These are phyloP conservation scores for Saccharomycopsis selenospora DNA, from an alignment of 805 yeast genomes.

Conservation along the genomic window DNA sequence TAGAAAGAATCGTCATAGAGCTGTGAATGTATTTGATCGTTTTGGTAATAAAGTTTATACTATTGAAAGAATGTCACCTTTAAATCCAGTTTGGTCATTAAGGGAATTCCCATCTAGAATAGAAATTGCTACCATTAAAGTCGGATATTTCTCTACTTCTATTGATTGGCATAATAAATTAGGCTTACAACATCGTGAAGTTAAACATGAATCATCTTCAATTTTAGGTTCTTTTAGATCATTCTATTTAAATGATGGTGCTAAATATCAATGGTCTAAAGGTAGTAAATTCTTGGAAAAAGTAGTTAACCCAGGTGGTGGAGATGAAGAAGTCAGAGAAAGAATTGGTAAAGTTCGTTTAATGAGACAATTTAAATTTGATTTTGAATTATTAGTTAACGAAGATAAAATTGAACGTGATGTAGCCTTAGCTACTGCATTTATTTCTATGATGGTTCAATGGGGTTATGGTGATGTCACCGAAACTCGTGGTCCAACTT, in stretches of 20 bases:
- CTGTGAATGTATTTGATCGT: slow-evolving; percentile 43
- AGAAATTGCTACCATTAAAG: slow-evolving; percentile 45
- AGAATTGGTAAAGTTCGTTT: slow-evolving; percentile 49
- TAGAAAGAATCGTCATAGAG: slow-evolving; percentile 36
- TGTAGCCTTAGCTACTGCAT: slow-evolving; percentile 52
- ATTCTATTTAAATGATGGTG: slow-evolving; percentile 47
- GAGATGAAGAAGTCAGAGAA: slow-evolving; percentile 46
- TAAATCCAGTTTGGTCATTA: slow-evolving; percentile 48
- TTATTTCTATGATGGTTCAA: slow-evolving; percentile 57
- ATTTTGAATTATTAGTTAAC: slow-evolving; percentile 51
- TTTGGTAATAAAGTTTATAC: slow-evolving; percentile 38
- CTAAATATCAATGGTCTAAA: slow-evolving; percentile 49
- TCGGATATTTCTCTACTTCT: slow-evolving; percentile 39
- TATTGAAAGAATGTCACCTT: slow-evolving; percentile 43
- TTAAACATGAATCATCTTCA: slow-evolving; percentile 32
- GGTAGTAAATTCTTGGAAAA: slow-evolving; percentile 45
- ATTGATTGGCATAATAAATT: slow-evolving; percentile 43
- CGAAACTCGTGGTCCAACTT: slow-evolving; percentile 48
- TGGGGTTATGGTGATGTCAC: slow-evolving; percentile 54
- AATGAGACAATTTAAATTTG: slow-evolving; percentile 52
- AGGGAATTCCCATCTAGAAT: slow-evolving; percentile 36
- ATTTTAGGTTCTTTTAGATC: slow-evolving; percentile 31
- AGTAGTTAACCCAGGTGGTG: slow-evolving; percentile 48
- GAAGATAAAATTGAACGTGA: slow-evolving; percentile 40
- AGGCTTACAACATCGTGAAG: slow-evolving; percentile 39